Conservation (phyloP, 805 yeast species). For the Saturnispora diversa region DNA sequence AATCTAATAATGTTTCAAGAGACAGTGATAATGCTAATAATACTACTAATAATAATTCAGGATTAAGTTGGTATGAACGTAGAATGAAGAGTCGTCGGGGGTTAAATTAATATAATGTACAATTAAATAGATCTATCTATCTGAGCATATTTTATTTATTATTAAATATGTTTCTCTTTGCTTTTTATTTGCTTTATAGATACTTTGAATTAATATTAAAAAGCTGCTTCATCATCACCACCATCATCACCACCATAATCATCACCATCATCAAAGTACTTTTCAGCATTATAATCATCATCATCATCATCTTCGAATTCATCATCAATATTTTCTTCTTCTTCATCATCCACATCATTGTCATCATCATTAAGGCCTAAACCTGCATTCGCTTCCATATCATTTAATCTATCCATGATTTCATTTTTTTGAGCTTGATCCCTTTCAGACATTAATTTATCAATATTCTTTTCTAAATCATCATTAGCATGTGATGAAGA, state of each 20-base stretch:
- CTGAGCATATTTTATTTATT: not conserved
- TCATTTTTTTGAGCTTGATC: conserved; percentile 27
- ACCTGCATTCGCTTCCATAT: conserved; percentile 32
- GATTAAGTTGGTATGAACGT: conserved; percentile 10
- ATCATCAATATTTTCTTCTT: conserved; percentile 55
- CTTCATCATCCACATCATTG: conserved; percentile 36
- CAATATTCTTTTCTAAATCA: conserved; percentile 27
- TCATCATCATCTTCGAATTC: conserved; percentile 69
- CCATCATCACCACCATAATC: conserved; percentile 48
- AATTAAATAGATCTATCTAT: not conserved
- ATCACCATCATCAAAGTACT: conserved; percentile 68
- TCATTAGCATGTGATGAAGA: conserved; percentile 31
- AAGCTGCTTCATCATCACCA: conserved; percentile 68
- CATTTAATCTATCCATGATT: conserved; percentile 28
- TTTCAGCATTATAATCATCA: conserved; percentile 73
- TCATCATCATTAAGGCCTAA: conserved; percentile 32
- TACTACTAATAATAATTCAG: not conserved
- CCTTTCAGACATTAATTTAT: conserved; percentile 21
- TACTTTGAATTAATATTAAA: conserved; percentile 28
- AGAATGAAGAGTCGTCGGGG: conserved; percentile 6
- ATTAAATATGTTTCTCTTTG: not conserved
- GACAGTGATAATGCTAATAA: not conserved
- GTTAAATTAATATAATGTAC: conserved; percentile 3
- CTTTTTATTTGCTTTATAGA: not conserved
- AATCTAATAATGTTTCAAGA: not conserved